Percentiles rank a stretch among this genome's conserved stretches.
Evolutionary conservation across 2,329 filamentous ascomycete species (phyloP).

Genomic region (Fusarium metavorans): DNA sequence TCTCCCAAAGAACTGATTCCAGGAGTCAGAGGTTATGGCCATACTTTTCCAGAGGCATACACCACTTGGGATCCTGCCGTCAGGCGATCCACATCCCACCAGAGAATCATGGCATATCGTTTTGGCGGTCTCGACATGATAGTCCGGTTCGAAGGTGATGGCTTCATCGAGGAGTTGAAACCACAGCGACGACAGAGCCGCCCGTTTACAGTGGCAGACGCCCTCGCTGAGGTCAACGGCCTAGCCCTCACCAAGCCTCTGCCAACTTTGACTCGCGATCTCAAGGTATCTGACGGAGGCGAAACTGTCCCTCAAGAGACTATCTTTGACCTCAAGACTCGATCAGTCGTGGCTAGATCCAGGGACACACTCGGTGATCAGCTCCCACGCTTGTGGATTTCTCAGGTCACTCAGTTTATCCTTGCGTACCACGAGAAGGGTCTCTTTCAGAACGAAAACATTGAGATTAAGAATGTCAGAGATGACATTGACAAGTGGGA

Average conservation of each 20-base stretch:
- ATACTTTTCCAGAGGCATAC: constrained; percentile 74
- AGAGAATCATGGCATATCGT: constrained; percentile 69
- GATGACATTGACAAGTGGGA: constrained; percentile 53
- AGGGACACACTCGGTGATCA: constrained; percentile 48
- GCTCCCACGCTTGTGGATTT: constrained; percentile 57
- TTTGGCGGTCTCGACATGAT: constrained; percentile 58
- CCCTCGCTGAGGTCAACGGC: constrained; percentile 7
- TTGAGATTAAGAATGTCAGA: constrained; percentile 48
- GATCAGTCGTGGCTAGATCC: constrained; percentile 41
- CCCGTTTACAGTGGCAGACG: not conserved
- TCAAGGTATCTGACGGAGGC: constrained; percentile 42
- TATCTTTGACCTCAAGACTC: constrained; percentile 61
- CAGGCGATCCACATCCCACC: constrained; percentile 68
- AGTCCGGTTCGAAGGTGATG: constrained; percentile 46
- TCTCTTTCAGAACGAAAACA: constrained; percentile 48
- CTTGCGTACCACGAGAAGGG: constrained; percentile 55
- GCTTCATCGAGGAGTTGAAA: constrained; percentile 33
- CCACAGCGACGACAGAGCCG: not conserved
- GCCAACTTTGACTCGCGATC: not conserved
- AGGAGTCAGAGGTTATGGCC: constrained; percentile 70
- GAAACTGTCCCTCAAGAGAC: constrained; percentile 44
- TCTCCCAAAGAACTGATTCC: constrained; percentile 67
- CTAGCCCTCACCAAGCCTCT: constrained; percentile 12
- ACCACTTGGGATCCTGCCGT: constrained; percentile 71
- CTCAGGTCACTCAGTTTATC: constrained; percentile 54